These are phyloP conservation scores for Clarireedia monteithiana DNA, from an alignment of 2,329 filamentous ascomycete species.

Conservation along the genomic window DNA sequence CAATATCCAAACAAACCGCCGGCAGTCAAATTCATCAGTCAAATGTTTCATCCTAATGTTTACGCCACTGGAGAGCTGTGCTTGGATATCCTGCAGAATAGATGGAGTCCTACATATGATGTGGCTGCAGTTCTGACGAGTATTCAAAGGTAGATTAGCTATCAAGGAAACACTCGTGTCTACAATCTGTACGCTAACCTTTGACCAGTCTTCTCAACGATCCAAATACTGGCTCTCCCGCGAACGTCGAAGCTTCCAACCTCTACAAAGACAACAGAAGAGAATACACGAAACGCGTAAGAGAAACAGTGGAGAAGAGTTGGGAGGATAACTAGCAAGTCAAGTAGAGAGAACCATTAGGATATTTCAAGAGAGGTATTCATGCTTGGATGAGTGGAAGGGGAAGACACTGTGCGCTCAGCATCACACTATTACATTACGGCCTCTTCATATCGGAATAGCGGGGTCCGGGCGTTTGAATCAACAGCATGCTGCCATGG, in stretches of 20 bases:
- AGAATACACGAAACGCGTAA: constrained; percentile 90
- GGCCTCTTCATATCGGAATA: constrained; percentile 11
- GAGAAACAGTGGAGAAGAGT: constrained; percentile 98
- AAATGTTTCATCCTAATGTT: constrained; percentile 99
- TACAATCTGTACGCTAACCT: constrained; percentile 24
- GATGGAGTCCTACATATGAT: constrained; percentile 98
- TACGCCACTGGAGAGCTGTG: constrained; percentile 96
- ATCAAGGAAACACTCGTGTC: not conserved
- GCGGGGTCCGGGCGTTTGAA: constrained; percentile 20
- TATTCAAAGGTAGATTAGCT: constrained; percentile 71
- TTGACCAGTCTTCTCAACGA: constrained; percentile 77
- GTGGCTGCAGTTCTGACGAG: constrained; percentile 95
- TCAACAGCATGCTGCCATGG: not conserved
- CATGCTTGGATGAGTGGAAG: not conserved
- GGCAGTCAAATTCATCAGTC: constrained; percentile 94
- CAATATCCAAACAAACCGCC: constrained; percentile 98
- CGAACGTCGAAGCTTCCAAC: constrained; percentile 96
- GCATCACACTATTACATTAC: constrained; percentile 9
- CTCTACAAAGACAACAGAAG: constrained; percentile 97
- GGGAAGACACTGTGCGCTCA: not conserved
- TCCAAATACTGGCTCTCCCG: constrained; percentile 95
- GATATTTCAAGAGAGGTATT: not conserved
- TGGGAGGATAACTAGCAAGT: constrained; percentile 69
- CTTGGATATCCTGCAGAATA: constrained; percentile 92
- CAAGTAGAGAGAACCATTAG: constrained; percentile 12